A percentile compares a stretch with the other conserved stretches of the same genome.
phyloP scores from a whole-genome alignment of 169 alveolate genomes.

The Cryptosporidium tyzzeri region DNA sequence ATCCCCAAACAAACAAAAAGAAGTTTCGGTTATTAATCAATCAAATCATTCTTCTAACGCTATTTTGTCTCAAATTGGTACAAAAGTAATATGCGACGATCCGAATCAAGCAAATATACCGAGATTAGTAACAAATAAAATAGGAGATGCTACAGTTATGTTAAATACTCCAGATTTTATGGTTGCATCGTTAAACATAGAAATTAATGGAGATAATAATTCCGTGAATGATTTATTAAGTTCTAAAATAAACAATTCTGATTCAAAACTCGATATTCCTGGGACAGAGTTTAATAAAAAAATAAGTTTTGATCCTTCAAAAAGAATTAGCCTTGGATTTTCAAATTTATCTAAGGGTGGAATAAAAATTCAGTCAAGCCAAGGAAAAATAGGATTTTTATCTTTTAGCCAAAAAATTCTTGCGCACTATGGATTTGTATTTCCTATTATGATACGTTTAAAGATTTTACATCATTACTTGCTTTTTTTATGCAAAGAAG shows the following conservation, averaged over 20 bases:
- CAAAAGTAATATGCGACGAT: neutral
- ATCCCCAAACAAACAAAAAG: constrained; percentile 9
- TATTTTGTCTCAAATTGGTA: neutral
- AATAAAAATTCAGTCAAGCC: constrained; percentile 22
- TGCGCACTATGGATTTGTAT: constrained; percentile 73
- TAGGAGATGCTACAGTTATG: constrained; percentile 37
- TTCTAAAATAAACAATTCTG: neutral
- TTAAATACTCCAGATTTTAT: constrained; percentile 42
- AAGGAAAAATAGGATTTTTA: constrained; percentile 18
- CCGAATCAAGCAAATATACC: neutral
- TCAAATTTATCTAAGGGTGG: constrained; percentile 22
- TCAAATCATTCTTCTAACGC: neutral
- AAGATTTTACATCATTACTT: constrained; percentile 48
- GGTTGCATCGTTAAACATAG: constrained; percentile 70
- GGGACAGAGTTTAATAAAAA: constrained; percentile 4
- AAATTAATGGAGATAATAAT: constrained; percentile 13
- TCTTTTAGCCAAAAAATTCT: constrained; percentile 66
- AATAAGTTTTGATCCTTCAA: constrained; percentile 54
- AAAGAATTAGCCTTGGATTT: constrained; percentile 67
- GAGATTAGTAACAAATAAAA: constrained; percentile 6
- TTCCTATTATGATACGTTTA: constrained; percentile 61
- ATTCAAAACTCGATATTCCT: constrained; percentile 37
- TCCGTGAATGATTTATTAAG: neutral
- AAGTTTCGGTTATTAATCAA: neutral
- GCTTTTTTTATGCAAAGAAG: neutral